Evolutionary conservation across 2,329 filamentous ascomycete genomes (phyloP).

Genomic region (Claviceps sp.): DNA sequence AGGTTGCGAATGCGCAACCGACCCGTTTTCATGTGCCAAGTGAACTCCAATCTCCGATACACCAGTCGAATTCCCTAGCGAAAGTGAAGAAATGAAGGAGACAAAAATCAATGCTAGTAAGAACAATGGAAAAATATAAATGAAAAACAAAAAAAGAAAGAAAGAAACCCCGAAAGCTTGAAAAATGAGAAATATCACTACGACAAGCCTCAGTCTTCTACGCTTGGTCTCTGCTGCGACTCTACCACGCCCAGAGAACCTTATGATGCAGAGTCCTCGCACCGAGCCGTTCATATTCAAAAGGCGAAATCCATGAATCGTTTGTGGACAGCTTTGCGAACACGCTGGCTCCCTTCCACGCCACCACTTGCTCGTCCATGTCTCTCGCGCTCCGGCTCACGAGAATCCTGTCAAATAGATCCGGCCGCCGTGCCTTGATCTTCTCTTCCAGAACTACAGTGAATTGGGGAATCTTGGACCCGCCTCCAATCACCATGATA

Average conservation of each 20-base stretch:
- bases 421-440: conserved; percentile 52
- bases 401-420: conserved; percentile 46
- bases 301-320: conserved; percentile 82
- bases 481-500: conserved; percentile 84
- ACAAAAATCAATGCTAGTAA: not conserved
- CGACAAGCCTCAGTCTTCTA: not conserved
- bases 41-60: not conserved
- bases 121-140: not conserved
- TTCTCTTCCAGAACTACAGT: conserved; percentile 72
- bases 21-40: not conserved
- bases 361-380: conserved; percentile 92
- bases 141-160: not conserved
- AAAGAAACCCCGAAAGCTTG: too few relatives aligned
- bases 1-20: not conserved
- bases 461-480: conserved; percentile 68
- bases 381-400: conserved; percentile 68
- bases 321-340: conserved; percentile 88
- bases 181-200: not conserved
- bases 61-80: not conserved
- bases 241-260: conserved; percentile 49
- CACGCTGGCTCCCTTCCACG: conserved; percentile 95
- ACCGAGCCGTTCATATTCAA: conserved; percentile 81
- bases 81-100: not conserved
- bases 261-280: conserved; percentile 75
- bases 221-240: conserved; percentile 4